Evolutionary conservation across 1,139 yeast genomes (phyloP).

Genomic region (Saccharomyces hybrid): DNA sequence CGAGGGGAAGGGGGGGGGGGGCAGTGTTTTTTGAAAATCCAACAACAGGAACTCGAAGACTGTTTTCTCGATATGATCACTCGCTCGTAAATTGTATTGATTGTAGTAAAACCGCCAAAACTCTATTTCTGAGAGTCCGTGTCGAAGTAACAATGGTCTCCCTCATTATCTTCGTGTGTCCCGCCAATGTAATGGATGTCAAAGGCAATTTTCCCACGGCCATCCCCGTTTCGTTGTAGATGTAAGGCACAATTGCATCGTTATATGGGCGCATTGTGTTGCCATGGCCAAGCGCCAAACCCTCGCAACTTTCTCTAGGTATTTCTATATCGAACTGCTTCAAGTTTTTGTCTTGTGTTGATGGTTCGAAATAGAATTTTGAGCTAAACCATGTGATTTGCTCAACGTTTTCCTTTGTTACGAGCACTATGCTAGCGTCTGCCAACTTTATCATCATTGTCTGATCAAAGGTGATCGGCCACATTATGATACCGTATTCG

Average conservation of each 20-base stretch:
- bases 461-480: neutral
- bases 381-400: slow-evolving; percentile 1
- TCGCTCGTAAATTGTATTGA: neutral
- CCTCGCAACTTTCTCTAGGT: slow-evolving; percentile 9
- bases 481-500: neutral
- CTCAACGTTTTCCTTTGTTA: neutral
- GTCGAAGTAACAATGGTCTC: slow-evolving; percentile 2
- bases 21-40: no score
- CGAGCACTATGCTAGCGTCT: slow-evolving; percentile 1
- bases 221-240: slow-evolving; percentile 17
- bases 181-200: neutral
- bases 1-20: no score
- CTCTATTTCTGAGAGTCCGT: slow-evolving; percentile 1
- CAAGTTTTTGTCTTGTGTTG: slow-evolving; percentile 11
- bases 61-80: neutral
- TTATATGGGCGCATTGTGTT: slow-evolving; percentile 1
- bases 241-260: slow-evolving; percentile 12
- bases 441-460: neutral
- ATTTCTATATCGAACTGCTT: slow-evolving; percentile 16
- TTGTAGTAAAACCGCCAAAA: slow-evolving; percentile 2
- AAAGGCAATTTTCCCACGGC: slow-evolving; percentile 11
- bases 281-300: slow-evolving; percentile 2
- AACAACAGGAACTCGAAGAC: no score
- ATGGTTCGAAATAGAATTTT: slow-evolving; percentile 4
- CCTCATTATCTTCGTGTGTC: neutral